A percentile compares a stretch with the other conserved stretches of the same genome.
Conservation (phyloP, 441 rosid genomes). For the Aquilaria agallochum region DNA sequence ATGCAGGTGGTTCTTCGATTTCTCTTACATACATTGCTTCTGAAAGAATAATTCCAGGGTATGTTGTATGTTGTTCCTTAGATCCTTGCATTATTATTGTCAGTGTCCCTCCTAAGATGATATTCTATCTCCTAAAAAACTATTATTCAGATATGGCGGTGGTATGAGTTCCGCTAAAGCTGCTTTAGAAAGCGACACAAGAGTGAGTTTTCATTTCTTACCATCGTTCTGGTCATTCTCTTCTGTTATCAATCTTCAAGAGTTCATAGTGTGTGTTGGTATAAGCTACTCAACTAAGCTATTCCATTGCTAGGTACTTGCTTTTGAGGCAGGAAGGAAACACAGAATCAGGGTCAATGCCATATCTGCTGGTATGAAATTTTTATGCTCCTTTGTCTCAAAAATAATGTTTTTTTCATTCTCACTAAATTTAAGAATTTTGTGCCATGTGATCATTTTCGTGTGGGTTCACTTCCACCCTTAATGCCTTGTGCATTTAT, state of each 20-base stretch:
- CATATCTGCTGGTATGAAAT: constrained; percentile 60
- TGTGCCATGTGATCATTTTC: too few relatives aligned
- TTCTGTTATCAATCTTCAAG: neutral
- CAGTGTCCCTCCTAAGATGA: neutral
- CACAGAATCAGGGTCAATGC: constrained; percentile 91
- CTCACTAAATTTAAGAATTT: too few relatives aligned
- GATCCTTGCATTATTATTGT: neutral
- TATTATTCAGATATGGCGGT: constrained; percentile 13
- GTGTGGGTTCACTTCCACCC: too few relatives aligned
- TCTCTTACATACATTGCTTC: constrained; percentile 16
- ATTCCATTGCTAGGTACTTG: constrained; percentile 50
- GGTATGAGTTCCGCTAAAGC: constrained; percentile 20
- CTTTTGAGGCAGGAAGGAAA: constrained; percentile 98
- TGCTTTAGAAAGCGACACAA: constrained; percentile 20
- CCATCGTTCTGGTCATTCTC: neutral
- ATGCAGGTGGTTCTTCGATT: constrained; percentile 28
- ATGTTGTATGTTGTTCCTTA: neutral
- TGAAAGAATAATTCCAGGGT: constrained; percentile 19
- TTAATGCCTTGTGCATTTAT: too few relatives aligned
- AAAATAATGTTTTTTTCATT: too few relatives aligned
- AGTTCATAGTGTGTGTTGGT: too few relatives aligned
- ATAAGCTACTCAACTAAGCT: too few relatives aligned
- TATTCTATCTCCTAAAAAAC: neutral
- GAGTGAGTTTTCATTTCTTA: constrained; percentile 2
- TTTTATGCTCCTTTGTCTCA: neutral